phyloP scores from a whole-genome alignment of 1,139 yeast species.

The Protomyces macrosporus region DNA sequence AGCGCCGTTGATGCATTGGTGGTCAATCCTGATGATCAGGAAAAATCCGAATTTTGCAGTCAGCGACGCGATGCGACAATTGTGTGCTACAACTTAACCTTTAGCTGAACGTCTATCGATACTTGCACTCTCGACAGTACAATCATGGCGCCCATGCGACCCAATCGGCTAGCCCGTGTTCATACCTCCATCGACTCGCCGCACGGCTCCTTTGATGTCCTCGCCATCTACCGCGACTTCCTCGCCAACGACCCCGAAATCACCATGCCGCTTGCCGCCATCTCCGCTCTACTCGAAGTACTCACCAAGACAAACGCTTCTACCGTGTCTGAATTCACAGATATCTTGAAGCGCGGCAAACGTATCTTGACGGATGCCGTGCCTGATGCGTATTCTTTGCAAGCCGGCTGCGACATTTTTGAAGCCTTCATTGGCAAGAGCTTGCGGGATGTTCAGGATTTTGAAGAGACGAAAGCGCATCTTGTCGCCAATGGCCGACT shows the following conservation, averaged over 20 bases:
- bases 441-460: constrained; percentile 75
- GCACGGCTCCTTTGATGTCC: constrained; percentile 27
- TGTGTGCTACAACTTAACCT: too few species aligned
- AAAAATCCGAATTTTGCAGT: too few species aligned
- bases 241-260: constrained; percentile 44
- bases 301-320: constrained; percentile 71
- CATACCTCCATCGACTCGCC: constrained; percentile 23
- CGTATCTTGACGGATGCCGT: constrained; percentile 68
- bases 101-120: too few species aligned
- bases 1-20: too few species aligned
- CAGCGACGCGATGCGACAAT: too few species aligned
- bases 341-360: constrained; percentile 69
- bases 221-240: constrained; percentile 24
- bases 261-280: constrained; percentile 99
- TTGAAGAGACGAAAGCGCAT: constrained; percentile 90
- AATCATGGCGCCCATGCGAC: constrained; percentile 10
- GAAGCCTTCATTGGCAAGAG: constrained; percentile 88
- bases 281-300: constrained; percentile 84
- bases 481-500: constrained; percentile 89
- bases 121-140: too few species aligned
- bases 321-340: constrained; percentile 88
- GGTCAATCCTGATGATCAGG: too few species aligned
- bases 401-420: constrained; percentile 97
- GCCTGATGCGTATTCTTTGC: constrained; percentile 81
- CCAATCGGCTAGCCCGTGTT: constrained; percentile 7